phyloP scores from a whole-genome alignment of 352 stramenopile genomes.

The Phytophthora litchii region DNA sequence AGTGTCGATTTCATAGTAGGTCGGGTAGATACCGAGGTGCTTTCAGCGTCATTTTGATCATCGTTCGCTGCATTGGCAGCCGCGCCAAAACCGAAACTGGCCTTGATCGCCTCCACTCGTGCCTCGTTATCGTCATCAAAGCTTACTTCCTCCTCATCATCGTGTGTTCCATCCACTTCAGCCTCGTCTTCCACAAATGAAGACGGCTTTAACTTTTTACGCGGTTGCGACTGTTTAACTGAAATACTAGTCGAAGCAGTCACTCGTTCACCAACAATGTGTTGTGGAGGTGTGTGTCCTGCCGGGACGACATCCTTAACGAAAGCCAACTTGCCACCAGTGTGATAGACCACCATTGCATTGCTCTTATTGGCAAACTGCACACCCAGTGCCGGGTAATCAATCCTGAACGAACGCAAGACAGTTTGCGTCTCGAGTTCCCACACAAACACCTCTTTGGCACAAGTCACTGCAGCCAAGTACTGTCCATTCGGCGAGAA shows the following conservation, averaged over 20 bases:
- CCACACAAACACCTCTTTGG: conserved; percentile 82
- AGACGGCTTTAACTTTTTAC: conserved; percentile 42
- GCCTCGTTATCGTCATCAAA: conserved; percentile 71
- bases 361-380: conserved; percentile 67
- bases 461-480: conserved; percentile 64
- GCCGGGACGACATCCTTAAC: conserved; percentile 70
- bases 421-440: conserved; percentile 51
- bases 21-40: conserved; percentile 7
- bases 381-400: conserved; percentile 62
- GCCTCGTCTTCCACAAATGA: conserved; percentile 61
- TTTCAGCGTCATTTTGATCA: conserved; percentile 30
- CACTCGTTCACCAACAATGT: conserved; percentile 24
- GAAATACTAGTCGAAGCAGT: not conserved
- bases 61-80: conserved; percentile 32
- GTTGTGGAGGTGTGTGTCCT: conserved; percentile 61
- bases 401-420: conserved; percentile 61
- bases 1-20: conserved; percentile 8
- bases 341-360: conserved; percentile 60
- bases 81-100: conserved; percentile 78
- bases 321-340: conserved; percentile 64
- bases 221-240: conserved; percentile 15
- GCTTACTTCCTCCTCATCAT: conserved; percentile 40
- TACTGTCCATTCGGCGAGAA: conserved; percentile 87
- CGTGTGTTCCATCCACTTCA: conserved; percentile 37
- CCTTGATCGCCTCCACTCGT: conserved; percentile 82